phyloP scores from a whole-genome alignment of 805 yeast genomes.

The Yamadazyma phyllophila region DNA sequence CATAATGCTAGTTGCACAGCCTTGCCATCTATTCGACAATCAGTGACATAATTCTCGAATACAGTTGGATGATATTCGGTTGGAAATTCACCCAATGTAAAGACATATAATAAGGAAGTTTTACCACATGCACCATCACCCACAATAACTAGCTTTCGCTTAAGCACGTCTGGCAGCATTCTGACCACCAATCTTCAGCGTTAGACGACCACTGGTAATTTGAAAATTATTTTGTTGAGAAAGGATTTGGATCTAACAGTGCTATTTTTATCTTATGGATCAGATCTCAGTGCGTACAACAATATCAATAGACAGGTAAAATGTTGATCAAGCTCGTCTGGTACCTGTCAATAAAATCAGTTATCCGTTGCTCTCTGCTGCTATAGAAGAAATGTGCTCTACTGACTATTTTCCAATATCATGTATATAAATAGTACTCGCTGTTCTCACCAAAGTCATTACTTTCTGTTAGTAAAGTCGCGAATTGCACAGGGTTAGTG shows the following conservation, averaged over 20 bases:
- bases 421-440: too few species aligned
- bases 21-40: slow-evolving; percentile 90
- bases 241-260: neutral
- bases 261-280: neutral
- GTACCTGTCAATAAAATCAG: too few species aligned
- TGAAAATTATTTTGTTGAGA: neutral
- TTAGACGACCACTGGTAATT: neutral
- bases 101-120: slow-evolving; percentile 85
- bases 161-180: slow-evolving; percentile 14
- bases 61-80: slow-evolving; percentile 93
- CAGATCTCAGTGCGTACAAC: neutral
- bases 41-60: slow-evolving; percentile 91
- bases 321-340: too few species aligned
- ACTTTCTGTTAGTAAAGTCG: too few species aligned
- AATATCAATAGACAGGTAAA: too few species aligned
- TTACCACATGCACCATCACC: slow-evolving; percentile 97
- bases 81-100: slow-evolving; percentile 90
- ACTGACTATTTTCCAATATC: too few species aligned
- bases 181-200: neutral
- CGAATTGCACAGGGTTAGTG: too few species aligned
- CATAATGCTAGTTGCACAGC: slow-evolving; percentile 84
- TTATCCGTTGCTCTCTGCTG: too few species aligned
- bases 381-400: too few species aligned
- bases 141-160: slow-evolving; percentile 78
- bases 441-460: too few species aligned